A percentile compares a stretch with the other conserved stretches of the same genome.
phyloP scores from a whole-genome alignment of 139 green algal genomes.

The Eudorina sp. region DNA sequence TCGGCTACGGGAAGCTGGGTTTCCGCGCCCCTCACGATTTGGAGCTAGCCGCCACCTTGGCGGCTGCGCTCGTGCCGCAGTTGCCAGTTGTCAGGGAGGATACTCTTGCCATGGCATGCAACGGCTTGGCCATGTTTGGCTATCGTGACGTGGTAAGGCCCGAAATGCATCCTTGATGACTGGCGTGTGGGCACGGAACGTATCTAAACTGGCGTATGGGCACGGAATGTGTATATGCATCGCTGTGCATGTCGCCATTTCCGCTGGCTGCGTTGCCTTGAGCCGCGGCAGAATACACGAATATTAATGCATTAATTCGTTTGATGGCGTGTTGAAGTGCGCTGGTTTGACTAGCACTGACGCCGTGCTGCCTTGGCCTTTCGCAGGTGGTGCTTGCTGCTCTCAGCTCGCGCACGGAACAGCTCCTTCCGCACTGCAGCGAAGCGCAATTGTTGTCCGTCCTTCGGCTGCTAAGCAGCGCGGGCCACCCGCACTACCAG shows the following conservation, averaged over 20 bases:
- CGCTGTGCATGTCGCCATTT: too few relatives aligned
- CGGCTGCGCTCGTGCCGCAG: slow-evolving; percentile 11
- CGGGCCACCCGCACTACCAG: slow-evolving; percentile 15
- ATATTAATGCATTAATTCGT: too few relatives aligned
- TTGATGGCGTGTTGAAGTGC: too few relatives aligned
- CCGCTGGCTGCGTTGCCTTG: too few relatives aligned
- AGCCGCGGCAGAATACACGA: too few relatives aligned
- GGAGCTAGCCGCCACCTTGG: not conserved
- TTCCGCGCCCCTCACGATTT: not conserved
- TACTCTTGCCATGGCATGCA: not conserved
- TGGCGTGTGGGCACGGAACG: too few relatives aligned
- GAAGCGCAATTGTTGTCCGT: not conserved
- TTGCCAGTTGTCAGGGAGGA: not conserved
- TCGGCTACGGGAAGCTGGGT: slow-evolving; percentile 4
- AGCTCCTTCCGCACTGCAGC: not conserved
- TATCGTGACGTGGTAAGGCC: too few relatives aligned
- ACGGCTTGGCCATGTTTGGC: not conserved
- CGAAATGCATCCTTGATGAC: too few relatives aligned
- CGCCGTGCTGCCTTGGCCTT: too few relatives aligned
- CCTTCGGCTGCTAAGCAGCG: slow-evolving; percentile 2
- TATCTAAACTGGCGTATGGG: too few relatives aligned
- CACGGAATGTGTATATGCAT: too few relatives aligned
- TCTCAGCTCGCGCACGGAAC: not conserved
- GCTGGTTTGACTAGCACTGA: too few relatives aligned
- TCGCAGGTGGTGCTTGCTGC: not conserved